These are phyloP conservation scores for Madurella mycetomatis DNA, from an alignment of 2,329 filamentous ascomycete species.

Conservation along the genomic window DNA sequence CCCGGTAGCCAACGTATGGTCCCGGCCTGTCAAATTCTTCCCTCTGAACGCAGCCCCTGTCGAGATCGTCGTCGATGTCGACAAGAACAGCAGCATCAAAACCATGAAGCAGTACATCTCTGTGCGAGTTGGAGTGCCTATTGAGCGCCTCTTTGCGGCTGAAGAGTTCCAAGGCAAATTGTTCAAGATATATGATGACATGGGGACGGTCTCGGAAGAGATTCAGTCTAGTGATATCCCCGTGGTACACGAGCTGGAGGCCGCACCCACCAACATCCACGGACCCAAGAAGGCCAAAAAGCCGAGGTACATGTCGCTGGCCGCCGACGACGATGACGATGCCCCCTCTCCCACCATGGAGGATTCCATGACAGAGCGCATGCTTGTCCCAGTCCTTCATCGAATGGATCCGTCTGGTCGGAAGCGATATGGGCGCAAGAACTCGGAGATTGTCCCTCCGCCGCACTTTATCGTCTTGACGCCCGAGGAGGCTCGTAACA, in stretches of 20 bases:
- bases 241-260: constrained; percentile 72
- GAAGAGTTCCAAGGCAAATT: constrained; percentile 83
- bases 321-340: constrained; percentile 45
- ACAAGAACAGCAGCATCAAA: constrained; percentile 68
- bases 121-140: constrained; percentile 60
- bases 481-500: constrained; percentile 60
- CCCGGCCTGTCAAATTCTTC: constrained; percentile 68
- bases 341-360: constrained; percentile 46
- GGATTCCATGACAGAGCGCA: constrained; percentile 57
- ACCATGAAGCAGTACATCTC: constrained; percentile 66
- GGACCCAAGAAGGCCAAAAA: constrained; percentile 37
- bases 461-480: constrained; percentile 73
- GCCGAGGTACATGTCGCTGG: constrained; percentile 40
- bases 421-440: constrained; percentile 14
- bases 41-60: constrained; percentile 69
- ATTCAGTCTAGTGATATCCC: constrained; percentile 64
- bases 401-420: constrained; percentile 36
- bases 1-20: constrained; percentile 80
- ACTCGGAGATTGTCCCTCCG: constrained; percentile 30
- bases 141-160: constrained; percentile 66
- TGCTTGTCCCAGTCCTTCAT: constrained; percentile 70
- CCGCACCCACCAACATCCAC: constrained; percentile 72
- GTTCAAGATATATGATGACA: constrained; percentile 80
- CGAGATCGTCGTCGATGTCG: constrained; percentile 71
- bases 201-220: constrained; percentile 62